Evolutionary conservation across 352 stramenopile genomes (phyloP), one percentile per base, ranked within the genome.

Genomic region (Pythium diclinum): DNA sequence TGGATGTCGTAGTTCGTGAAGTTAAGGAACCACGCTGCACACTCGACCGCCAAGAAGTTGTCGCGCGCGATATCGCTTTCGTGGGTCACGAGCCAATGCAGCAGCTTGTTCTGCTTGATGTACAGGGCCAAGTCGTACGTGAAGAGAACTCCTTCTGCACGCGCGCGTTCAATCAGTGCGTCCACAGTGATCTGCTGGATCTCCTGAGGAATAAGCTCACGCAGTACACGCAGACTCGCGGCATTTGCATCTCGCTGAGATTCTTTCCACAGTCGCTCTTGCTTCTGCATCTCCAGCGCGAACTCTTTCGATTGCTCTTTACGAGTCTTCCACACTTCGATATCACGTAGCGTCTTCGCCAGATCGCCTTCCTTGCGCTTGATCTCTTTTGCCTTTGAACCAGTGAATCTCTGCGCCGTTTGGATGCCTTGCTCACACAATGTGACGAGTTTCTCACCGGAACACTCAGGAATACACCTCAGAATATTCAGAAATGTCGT

Each of bases 71-170:
- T 76, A 60, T 94, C 85, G 42, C 73, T 76, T 67, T 82, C 76
- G 63, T 94, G 85, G 5, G 80, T 91, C 23, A 91, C 77, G 21
- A 94, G 56, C 83, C 85, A 94, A 30, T 92, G 85, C 34, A 94
- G 66, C 21, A 92, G 75, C 9, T 76, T 74, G 57, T 94, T 92
- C 51, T 85, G 78, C 68, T 94, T 94, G 65, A 94, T 65, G 69
- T 94, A 94, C 6, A 74, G 60, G 38, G 79, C 83, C 32, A 94
- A 65, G 36, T 94, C 85, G 59, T 87, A 85, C 17, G 85, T 88
- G 69, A 78, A 88, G n/a, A 93, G 72, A 19, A 85, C 75, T 3
- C 63, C 63, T 14, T 56, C 56, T 0, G 8, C 32, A 2, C 60
- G 61, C 9, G 82, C 79, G 36, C 68, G 66, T 28, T 75, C 74